Conservation (phyloP, 2,329 filamentous ascomycete species). For the Aspergillus sp. region DNA sequence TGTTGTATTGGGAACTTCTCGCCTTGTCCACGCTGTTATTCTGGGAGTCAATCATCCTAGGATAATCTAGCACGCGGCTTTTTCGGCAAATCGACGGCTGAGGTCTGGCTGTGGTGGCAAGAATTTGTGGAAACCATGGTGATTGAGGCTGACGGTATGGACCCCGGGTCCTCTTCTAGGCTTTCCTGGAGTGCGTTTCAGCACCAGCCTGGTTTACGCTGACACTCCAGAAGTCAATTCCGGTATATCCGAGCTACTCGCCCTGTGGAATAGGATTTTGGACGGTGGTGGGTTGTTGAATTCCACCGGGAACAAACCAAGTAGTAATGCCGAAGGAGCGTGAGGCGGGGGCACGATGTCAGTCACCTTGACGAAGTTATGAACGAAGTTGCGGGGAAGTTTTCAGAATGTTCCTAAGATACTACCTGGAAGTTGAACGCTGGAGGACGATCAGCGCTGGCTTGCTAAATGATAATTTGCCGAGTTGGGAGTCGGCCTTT, state of each 20-base stretch:
- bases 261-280: background rate
- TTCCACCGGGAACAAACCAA: background rate
- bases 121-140: background rate
- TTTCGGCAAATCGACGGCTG: too few species aligned
- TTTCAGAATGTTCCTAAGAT: background rate
- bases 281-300: background rate
- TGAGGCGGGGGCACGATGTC: background rate
- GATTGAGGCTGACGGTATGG: background rate
- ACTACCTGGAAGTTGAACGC: background rate
- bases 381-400: background rate
- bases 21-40: background rate
- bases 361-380: background rate
- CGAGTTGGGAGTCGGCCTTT: background rate
- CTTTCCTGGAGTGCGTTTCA: background rate
- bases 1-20: conserved; percentile 15
- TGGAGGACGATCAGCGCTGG: background rate
- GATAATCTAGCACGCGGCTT: background rate
- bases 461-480: background rate
- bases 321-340: background rate
- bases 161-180: background rate
- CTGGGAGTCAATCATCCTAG: background rate
- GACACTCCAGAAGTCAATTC: background rate
- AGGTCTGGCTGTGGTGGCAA: background rate
- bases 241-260: background rate
- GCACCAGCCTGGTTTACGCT: background rate